These are phyloP conservation scores for Cyberlindnera petersonii DNA, from an alignment of 805 yeast genomes.

Conservation along the genomic window DNA sequence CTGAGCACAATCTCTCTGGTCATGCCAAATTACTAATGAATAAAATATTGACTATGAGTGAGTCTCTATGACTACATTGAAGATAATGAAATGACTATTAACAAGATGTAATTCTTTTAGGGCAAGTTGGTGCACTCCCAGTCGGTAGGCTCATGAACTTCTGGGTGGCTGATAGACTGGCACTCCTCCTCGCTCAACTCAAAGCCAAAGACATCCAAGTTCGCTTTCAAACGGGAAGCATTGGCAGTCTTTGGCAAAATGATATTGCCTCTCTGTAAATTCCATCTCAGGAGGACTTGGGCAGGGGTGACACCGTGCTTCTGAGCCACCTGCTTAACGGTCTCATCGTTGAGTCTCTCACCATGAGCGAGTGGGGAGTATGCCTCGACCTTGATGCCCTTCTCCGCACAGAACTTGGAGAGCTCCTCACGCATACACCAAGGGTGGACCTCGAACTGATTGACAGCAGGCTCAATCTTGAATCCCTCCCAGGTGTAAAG, in stretches of 20 bases:
- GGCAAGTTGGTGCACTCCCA: slow-evolving; percentile 46
- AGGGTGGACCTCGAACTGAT: slow-evolving; percentile 63
- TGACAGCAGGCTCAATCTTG: slow-evolving; percentile 61
- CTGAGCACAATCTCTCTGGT: no score
- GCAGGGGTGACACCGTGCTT: slow-evolving; percentile 40
- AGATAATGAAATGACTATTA: not conserved
- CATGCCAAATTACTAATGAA: no score
- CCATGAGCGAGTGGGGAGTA: slow-evolving; percentile 65
- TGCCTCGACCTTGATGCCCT: slow-evolving; percentile 54
- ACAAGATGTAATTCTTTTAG: not conserved
- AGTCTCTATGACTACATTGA: no score
- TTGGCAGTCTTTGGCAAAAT: slow-evolving; percentile 48
- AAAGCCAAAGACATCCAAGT: slow-evolving; percentile 41
- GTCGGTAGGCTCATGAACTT: slow-evolving; percentile 66
- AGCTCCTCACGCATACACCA: slow-evolving; percentile 42
- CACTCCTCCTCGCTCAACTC: slow-evolving; percentile 41
- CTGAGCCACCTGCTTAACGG: slow-evolving; percentile 39
- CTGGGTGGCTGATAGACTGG: slow-evolving; percentile 43
- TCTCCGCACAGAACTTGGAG: slow-evolving; percentile 38
- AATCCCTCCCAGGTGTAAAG: slow-evolving; percentile 56
- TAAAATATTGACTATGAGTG: no score
- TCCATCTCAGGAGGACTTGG: slow-evolving; percentile 58
- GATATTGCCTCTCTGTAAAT: slow-evolving; percentile 51
- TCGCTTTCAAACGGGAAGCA: slow-evolving; percentile 35
- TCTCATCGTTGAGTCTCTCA: slow-evolving; percentile 40